phyloP scores from a whole-genome alignment of 108 stramenopile species.

The Nitzschia palea region DNA sequence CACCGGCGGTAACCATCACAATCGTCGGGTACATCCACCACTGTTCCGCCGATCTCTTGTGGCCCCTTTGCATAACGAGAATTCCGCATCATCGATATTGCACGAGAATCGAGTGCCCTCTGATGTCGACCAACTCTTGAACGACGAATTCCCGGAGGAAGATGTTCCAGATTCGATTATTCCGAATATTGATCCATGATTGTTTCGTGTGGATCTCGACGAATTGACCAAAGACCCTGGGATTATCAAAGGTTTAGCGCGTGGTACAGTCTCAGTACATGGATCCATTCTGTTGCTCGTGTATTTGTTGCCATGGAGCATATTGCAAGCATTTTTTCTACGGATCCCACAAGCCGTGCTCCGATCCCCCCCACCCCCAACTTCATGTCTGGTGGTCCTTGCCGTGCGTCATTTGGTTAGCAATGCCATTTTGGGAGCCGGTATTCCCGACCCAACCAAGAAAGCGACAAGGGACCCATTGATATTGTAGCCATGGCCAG shows the following conservation, averaged over 20 bases:
- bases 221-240: constrained; percentile 50
- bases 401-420: constrained; percentile 47
- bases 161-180: constrained; percentile 3
- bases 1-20: constrained; percentile 46
- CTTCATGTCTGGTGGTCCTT: constrained; percentile 39
- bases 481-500: constrained; percentile 51
- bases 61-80: neutral
- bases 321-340: constrained; percentile 32
- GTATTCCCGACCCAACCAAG: constrained; percentile 22
- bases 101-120: neutral
- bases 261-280: constrained; percentile 42
- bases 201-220: constrained; percentile 63
- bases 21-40: constrained; percentile 26
- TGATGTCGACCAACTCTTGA: neutral
- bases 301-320: constrained; percentile 29
- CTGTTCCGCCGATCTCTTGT: constrained; percentile 14
- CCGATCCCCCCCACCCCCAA: constrained; percentile 41
- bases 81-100: neutral
- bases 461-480: constrained; percentile 12
- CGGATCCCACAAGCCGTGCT: constrained; percentile 26
- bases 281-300: constrained; percentile 33
- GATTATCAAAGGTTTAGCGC: constrained; percentile 37
- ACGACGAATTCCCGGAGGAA: constrained; percentile 35
- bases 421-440: constrained; percentile 38
- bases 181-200: constrained; percentile 55